Percentiles rank a stretch among this genome's conserved stretches.
phyloP scores from a whole-genome alignment of 2,329 filamentous ascomycete genomes.

The Botrytis tulipae region DNA sequence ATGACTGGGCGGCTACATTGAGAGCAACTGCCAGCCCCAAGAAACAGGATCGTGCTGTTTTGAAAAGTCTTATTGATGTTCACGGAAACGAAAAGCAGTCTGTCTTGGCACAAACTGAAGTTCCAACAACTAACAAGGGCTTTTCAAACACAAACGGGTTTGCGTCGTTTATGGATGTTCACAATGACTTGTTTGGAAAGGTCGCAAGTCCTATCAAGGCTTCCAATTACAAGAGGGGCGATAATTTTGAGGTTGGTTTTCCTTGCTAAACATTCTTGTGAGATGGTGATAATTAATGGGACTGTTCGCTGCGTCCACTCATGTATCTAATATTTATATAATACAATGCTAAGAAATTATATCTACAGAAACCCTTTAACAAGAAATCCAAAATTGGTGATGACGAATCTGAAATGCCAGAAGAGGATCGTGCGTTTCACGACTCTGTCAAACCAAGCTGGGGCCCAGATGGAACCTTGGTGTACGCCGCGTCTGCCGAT shows the following conservation, averaged over 20 bases:
- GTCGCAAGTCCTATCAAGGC: constrained; percentile 58
- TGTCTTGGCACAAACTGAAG: constrained; percentile 51
- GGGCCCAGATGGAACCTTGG: constrained; percentile 70
- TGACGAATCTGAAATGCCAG: constrained; percentile 59
- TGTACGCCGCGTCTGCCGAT: constrained; percentile 56
- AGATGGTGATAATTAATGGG: constrained; percentile 28
- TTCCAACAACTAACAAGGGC: constrained; percentile 39
- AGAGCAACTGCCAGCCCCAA: constrained; percentile 91
- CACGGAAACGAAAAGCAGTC: constrained; percentile 42
- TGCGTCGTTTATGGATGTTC: constrained; percentile 87
- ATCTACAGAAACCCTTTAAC: constrained; percentile 78
- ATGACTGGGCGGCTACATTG: constrained; percentile 92
- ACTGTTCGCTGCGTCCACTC: constrained; percentile 38
- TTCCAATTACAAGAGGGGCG: constrained; percentile 55
- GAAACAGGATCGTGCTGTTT: constrained; percentile 82
- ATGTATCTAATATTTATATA: constrained; percentile 39
- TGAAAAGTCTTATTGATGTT: constrained; percentile 48
- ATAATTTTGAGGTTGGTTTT: constrained; percentile 88
- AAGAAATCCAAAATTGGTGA: constrained; percentile 70
- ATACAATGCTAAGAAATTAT: constrained; percentile 48
- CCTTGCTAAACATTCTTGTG: constrained; percentile 37
- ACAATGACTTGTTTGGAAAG: constrained; percentile 88
- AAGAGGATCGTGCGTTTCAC: constrained; percentile 66
- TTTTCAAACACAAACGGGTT: constrained; percentile 59
- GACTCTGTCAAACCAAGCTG: constrained; percentile 75